A percentile compares a stretch with the other conserved stretches of the same genome.
These are phyloP conservation scores for Penicillium odoratum DNA, from an alignment of 495 filamentous ascomycete genomes.

Conservation along the genomic window DNA sequence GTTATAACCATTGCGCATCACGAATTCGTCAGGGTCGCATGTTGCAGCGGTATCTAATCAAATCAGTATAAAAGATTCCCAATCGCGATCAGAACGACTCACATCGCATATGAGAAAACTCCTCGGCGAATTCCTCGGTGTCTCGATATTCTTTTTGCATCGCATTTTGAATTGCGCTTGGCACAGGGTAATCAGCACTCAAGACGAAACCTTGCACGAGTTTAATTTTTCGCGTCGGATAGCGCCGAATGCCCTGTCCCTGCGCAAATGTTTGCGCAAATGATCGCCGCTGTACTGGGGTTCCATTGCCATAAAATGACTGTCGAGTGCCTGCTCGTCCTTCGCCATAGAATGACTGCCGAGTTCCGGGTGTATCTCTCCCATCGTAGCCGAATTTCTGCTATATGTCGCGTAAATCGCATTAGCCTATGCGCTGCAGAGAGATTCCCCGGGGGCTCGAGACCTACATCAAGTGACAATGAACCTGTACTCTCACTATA, in stretches of 20 bases:
- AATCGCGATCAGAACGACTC: constrained; percentile 21
- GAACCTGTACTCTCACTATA: background rate
- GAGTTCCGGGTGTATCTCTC: background rate
- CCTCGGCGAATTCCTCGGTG: constrained; percentile 76
- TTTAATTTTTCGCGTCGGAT: constrained; percentile 93
- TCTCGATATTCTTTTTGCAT: constrained; percentile 89
- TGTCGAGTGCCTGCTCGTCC: background rate
- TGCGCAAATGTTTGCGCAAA: constrained; percentile 3
- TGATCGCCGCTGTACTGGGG: background rate
- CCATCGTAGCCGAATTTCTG: background rate
- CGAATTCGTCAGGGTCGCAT: constrained; percentile 97
- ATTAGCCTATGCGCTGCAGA: background rate
- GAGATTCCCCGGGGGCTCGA: background rate
- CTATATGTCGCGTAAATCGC: background rate
- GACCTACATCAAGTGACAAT: constrained; percentile 1
- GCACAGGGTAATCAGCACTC: constrained; percentile 95
- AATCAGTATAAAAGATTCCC: background rate
- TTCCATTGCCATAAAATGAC: background rate
- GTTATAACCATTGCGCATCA: constrained; percentile 97
- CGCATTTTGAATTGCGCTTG: constrained; percentile 94
- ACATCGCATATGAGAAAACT: constrained; percentile 97
- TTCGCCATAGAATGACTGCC: background rate
- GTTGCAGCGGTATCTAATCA: constrained; percentile 84
- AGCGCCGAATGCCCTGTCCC: constrained; percentile 58
- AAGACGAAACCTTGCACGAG: constrained; percentile 90